Percentiles rank a stretch among this genome's conserved stretches.
These are phyloP conservation scores for Plenodomus tracheiphilus DNA, from an alignment of 2,329 filamentous ascomycete genomes.

Conservation along the genomic window DNA sequence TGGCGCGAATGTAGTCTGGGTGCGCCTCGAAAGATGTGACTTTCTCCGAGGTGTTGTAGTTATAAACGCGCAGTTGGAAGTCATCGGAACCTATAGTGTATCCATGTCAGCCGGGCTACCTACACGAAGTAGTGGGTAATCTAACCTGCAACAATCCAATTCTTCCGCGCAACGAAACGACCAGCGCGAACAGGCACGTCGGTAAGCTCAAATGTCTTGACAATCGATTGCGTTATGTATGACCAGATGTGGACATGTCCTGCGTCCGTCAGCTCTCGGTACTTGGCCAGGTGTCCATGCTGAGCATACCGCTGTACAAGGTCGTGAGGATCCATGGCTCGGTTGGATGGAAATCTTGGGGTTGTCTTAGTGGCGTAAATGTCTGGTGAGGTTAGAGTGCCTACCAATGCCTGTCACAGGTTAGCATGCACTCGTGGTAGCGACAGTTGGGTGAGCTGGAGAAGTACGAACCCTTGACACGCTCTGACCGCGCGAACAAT, in stretches of 20 bases:
- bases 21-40: constrained; percentile 96
- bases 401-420: constrained; percentile 41
- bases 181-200: constrained; percentile 97
- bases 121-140: background rate
- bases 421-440: constrained; percentile 23
- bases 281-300: constrained; percentile 3
- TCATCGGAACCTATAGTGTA: constrained; percentile 68
- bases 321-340: constrained; percentile 96
- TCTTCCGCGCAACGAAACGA: constrained; percentile 95
- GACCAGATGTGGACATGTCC: constrained; percentile 99
- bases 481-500: constrained; percentile 86
- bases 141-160: constrained; percentile 91
- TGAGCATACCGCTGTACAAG: constrained; percentile 79
- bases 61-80: constrained; percentile 81
- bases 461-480: constrained; percentile 68
- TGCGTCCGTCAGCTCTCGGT: constrained; percentile 46
- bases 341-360: constrained; percentile 94
- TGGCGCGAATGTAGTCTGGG: constrained; percentile 96
- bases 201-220: constrained; percentile 98
- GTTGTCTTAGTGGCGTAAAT: constrained; percentile 17
- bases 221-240: constrained; percentile 75
- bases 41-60: constrained; percentile 99
- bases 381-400: constrained; percentile 7
- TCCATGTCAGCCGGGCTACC: constrained; percentile 20
- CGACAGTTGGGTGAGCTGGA: constrained; percentile 1